Percentiles rank a stretch among this genome's conserved stretches.
These are phyloP conservation scores for Apophysomyces elegans DNA, from an alignment of 371 early-diverging fungal species.

Conservation along the genomic window DNA sequence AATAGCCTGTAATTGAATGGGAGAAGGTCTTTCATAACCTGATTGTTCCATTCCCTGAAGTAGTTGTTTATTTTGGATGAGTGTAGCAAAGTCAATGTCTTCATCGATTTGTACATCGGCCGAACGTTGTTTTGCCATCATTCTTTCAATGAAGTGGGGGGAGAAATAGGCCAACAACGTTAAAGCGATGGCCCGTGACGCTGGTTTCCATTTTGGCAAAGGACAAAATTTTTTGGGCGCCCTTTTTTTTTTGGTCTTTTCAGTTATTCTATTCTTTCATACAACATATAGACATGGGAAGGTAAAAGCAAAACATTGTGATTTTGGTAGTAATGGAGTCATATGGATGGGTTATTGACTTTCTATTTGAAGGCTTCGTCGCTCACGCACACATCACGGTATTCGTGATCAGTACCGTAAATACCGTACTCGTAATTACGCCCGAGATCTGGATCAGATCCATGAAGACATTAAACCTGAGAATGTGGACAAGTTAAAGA, in stretches of 20 bases:
- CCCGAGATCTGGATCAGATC: slow-evolving; percentile 91
- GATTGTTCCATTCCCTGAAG: slow-evolving; percentile 57
- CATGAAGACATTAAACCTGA: slow-evolving; percentile 83
- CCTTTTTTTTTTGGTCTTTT: background rate
- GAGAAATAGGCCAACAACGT: background rate
- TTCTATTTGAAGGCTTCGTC: slow-evolving; percentile 55
- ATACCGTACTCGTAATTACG: slow-evolving; percentile 67
- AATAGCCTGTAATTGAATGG: slow-evolving; percentile 91
- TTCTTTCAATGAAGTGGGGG: background rate
- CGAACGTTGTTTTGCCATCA: slow-evolving; percentile 36
- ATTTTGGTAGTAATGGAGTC: too few species aligned
- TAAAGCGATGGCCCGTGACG: background rate
- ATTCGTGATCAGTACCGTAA: slow-evolving; percentile 69
- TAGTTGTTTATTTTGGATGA: slow-evolving; percentile 53
- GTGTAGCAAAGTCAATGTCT: slow-evolving; percentile 59
- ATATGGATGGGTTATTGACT: too few species aligned
- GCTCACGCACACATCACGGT: slow-evolving; percentile 72
- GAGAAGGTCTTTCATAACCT: slow-evolving; percentile 75
- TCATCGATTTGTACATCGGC: slow-evolving; percentile 64
- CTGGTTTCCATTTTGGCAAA: background rate
- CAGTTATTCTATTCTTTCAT: background rate
- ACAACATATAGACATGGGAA: background rate
- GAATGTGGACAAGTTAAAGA: slow-evolving; percentile 63
- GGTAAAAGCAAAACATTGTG: background rate
- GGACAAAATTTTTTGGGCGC: background rate